A percentile compares a stretch with the other conserved stretches of the same genome.
Evolutionary conservation across 2,329 filamentous ascomycete genomes (phyloP).

Genomic region (Helotiales sp.): DNA sequence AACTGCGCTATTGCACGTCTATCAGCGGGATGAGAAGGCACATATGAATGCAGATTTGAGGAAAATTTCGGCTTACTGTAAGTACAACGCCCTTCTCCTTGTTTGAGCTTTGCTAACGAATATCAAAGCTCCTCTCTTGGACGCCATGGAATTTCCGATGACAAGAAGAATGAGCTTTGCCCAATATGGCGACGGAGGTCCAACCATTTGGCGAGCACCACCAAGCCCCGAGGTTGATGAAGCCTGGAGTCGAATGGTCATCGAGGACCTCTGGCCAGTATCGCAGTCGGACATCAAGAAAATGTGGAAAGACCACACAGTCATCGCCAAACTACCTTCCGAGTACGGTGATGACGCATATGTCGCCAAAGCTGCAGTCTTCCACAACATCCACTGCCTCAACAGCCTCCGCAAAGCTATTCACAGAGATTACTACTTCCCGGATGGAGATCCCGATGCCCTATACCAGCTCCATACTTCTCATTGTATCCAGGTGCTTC

Average conservation of each 20-base stretch:
- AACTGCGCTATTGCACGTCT: no score
- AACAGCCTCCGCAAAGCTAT: conserved; percentile 22
- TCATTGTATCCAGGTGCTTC: neutral
- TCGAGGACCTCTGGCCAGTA: neutral
- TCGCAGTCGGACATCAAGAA: neutral
- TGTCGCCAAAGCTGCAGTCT: neutral
- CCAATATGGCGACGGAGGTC: neutral
- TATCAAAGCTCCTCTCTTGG: neutral
- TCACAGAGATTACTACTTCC: conserved; percentile 16
- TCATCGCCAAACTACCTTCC: neutral
- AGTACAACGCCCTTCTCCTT: neutral
- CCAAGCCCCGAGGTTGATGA: neutral
- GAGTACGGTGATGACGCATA: neutral
- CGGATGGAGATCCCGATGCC: neutral
- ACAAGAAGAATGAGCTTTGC: neutral
- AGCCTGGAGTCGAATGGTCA: neutral
- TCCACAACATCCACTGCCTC: neutral
- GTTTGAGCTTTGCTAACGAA: neutral
- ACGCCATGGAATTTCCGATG: neutral
- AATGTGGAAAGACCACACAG: neutral
- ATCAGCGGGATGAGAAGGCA: neutral
- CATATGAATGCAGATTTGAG: neutral
- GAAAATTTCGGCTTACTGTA: neutral
- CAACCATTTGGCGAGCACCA: neutral
- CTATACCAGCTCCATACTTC: neutral